phyloP scores from a whole-genome alignment of 345 rosid genomes.

The Rhodamnia argentea region DNA sequence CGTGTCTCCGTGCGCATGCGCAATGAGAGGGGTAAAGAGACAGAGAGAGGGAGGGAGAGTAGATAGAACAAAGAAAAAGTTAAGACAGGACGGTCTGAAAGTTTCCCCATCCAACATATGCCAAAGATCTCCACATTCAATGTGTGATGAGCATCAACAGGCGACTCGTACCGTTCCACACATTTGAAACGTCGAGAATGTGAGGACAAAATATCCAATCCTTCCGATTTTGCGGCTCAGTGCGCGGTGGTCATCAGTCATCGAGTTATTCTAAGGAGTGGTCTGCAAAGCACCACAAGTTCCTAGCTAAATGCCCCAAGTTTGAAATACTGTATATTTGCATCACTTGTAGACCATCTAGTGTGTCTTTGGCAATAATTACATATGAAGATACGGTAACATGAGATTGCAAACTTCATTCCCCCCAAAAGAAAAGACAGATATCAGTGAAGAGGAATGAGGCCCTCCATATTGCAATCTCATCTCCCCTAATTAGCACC shows the following conservation, averaged over 20 bases:
- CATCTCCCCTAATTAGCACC: conserved; percentile 57
- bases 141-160: neutral
- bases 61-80: neutral
- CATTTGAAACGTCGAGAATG: neutral
- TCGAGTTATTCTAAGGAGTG: neutral
- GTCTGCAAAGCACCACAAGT: neutral
- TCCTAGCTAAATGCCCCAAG: neutral
- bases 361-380: neutral
- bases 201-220: neutral
- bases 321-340: neutral
- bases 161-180: neutral
- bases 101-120: neutral
- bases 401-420: neutral
- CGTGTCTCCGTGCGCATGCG: too few relatives aligned
- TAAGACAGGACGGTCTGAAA: neutral
- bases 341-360: neutral
- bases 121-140: neutral
- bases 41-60: neutral
- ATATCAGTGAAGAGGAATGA: neutral
- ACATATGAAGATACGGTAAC: neutral
- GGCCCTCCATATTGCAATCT: conserved; percentile 31
- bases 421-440: neutral
- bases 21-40: neutral
- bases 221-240: neutral
- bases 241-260: neutral